Evolutionary conservation across 805 yeast genomes (phyloP), one percentile per base, ranked within the genome.

Genomic region (Candida arabinofermentans): DNA sequence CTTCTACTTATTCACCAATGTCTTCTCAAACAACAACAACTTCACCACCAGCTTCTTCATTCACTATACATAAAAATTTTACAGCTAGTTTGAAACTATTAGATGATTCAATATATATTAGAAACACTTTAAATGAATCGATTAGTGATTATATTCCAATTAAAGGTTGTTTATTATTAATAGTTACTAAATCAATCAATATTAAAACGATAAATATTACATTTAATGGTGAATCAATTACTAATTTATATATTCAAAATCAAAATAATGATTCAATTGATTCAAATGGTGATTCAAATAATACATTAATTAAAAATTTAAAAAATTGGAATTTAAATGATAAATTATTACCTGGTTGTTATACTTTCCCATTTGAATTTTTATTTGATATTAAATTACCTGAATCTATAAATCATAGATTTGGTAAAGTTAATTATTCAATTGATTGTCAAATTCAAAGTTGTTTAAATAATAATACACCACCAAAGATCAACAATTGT

Each of bases 281-380:
- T 24, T 10, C 34, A 26, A 39, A 18, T 34, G 35, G 14, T 23
- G 5, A 10, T n/a, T 29, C 26, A 14, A 34, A 31, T 24, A 10
- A 19, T 13, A 17, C 19, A 10, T 31, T 47, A 12, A 8, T 49
- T 19, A 24, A 37, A 14, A 38, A 47, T 29, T 16, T n/a, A 24
- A 41, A 30, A 27, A 16, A 36, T 9, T 44, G 46, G 47, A 22
- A 32, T 19, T 39, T 44, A 8, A 18, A 16, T 2, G 24, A 42
- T 16, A 34, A 23, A 19, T 45, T 52, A 21, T 16, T 40, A 7
- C 49, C 44, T 8, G 62, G 62, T 9, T 29, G 26, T 13, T 55
- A 59, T 29, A 48, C 52, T 19, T 53, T 53, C 36, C 57, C 60
- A 12, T 61, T 61, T 39, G 54, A 55, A 40, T 61, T 60, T 33